Evolutionary conservation across 1,139 yeast genomes (phyloP).

Genomic region (Saccharomyces hybrid): DNA sequence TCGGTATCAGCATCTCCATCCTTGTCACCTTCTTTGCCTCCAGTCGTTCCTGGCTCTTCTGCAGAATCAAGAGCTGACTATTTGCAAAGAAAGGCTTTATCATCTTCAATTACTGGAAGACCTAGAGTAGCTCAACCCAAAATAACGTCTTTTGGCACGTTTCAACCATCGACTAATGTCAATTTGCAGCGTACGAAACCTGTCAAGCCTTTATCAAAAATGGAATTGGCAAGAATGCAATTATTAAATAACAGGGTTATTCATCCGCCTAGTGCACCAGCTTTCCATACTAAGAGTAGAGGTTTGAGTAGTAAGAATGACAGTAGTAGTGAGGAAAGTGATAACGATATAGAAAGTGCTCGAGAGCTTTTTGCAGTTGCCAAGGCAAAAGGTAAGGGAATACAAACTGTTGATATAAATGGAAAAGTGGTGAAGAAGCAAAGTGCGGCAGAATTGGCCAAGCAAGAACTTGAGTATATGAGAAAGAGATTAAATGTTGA

Average conservation of each 20-base stretch:
- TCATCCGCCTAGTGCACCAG: conserved; percentile 74
- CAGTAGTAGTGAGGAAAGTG: conserved; percentile 34
- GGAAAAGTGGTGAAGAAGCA: conserved; percentile 24
- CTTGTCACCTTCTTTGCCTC: conserved; percentile 5
- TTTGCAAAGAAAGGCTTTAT: conserved; percentile 25
- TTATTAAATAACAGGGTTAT: conserved; percentile 29
- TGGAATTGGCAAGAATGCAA: conserved; percentile 35
- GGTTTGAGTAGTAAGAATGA: conserved; percentile 11
- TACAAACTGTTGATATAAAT: conserved; percentile 32
- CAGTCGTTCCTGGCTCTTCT: neutral
- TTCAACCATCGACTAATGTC: conserved; percentile 33
- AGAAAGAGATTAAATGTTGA: conserved; percentile 72
- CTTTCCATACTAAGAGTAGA: conserved; percentile 46
- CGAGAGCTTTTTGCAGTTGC: conserved; percentile 32
- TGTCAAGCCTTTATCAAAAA: conserved; percentile 33
- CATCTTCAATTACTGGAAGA: conserved; percentile 26
- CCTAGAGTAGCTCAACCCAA: conserved; percentile 39
- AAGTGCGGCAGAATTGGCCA: conserved; percentile 36
- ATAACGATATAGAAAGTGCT: conserved; percentile 31
- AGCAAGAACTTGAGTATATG: conserved; percentile 70
- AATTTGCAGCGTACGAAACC: conserved; percentile 39
- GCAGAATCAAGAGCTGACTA: conserved; percentile 27
- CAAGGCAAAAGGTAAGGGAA: conserved; percentile 24
- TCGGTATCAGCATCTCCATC: conserved; percentile 6
- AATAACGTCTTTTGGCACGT: conserved; percentile 41